phyloP scores from a whole-genome alignment of 1,284 basidiomycete genomes.

The Puccinia triticina region DNA sequence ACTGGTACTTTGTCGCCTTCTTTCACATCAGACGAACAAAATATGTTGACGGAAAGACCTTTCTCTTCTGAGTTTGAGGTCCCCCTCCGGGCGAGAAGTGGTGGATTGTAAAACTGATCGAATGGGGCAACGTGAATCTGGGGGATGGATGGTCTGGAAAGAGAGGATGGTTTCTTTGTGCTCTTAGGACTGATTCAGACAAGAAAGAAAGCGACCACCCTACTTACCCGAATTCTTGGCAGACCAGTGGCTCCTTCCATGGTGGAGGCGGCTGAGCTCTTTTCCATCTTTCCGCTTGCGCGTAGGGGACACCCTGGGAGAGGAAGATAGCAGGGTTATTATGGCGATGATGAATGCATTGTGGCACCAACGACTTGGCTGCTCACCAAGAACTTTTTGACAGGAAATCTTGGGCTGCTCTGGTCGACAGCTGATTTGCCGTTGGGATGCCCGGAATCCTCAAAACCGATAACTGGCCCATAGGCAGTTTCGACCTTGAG shows the following conservation, averaged over 20 bases:
- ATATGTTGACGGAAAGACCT: conserved; percentile 39
- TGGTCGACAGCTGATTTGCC: neutral
- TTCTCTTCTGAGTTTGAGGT: conserved; percentile 16
- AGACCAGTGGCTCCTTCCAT: conserved; percentile 34
- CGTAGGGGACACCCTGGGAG: conserved; percentile 41
- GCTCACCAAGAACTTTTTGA: conserved; percentile 40
- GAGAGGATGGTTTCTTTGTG: neutral
- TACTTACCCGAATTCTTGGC: conserved; percentile 36
- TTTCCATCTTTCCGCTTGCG: conserved; percentile 44
- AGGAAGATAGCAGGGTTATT: neutral
- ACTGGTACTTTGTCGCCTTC: conserved; percentile 29
- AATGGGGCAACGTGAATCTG: neutral
- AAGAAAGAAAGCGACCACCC: neutral
- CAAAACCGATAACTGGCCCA: conserved; percentile 36
- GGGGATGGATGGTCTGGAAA: neutral
- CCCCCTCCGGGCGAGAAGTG: neutral
- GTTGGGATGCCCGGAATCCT: neutral
- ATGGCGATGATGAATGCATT: neutral
- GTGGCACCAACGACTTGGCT: neutral
- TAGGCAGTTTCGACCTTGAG: conserved; percentile 32
- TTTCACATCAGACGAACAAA: neutral
- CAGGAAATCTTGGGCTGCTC: conserved; percentile 10
- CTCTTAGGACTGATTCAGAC: neutral
- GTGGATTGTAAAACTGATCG: neutral
- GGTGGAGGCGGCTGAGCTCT: conserved; percentile 13